Base-by-base conservation (phyloP, 2,329 filamentous ascomycete genomes). In the Trichoderma breve region DNA sequence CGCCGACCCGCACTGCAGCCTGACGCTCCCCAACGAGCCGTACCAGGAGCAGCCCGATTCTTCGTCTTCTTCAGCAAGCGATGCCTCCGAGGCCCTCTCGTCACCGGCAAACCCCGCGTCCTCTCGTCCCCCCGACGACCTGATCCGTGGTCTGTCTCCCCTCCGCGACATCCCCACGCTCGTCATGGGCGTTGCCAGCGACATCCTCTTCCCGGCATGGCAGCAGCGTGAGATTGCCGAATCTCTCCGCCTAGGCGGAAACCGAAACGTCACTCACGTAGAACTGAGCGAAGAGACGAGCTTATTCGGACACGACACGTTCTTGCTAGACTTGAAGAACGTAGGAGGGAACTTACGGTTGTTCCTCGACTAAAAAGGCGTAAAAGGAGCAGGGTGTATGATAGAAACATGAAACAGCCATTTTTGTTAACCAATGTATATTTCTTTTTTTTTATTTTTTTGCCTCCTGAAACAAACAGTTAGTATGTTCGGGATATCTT, bases 131-230 rank as follows among this genome's bases (percentile, higher is more conserved):
- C 94, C 95, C 0, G 86, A 88, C 65, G 96, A 99, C 80, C 85
- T 99, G 0, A 87, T 98, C 43, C 85, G 86, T 0, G 96, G 96
- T 0, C 84, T 99, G 24, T 83, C 88, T 4, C 83, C 89, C 0
- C 82, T 98, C 68, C 89, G 91, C 69, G 87, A 95, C 73, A 95
- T 91, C 64, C 93, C 94, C 0, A 92, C 93, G 1, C 86, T 99
- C 26, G 93, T 99, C 12, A 91, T 99, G 84, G 96, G 96, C 39
- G 96, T 98, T 4, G 93, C 94, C 0, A 98, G 94, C 77, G 96
- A 99, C 79, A 98, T 98, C 64, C 84, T 99, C 43, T 99, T 99
- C 83, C 96, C 96, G 0, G 94, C 96, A 0, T 99, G 96, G 95
- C 96, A 99, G 84, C 96, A 99, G 84, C 89, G 93, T 68, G 96